Conservation (phyloP, 2,329 filamentous ascomycete species). For the Periconia sp. region DNA sequence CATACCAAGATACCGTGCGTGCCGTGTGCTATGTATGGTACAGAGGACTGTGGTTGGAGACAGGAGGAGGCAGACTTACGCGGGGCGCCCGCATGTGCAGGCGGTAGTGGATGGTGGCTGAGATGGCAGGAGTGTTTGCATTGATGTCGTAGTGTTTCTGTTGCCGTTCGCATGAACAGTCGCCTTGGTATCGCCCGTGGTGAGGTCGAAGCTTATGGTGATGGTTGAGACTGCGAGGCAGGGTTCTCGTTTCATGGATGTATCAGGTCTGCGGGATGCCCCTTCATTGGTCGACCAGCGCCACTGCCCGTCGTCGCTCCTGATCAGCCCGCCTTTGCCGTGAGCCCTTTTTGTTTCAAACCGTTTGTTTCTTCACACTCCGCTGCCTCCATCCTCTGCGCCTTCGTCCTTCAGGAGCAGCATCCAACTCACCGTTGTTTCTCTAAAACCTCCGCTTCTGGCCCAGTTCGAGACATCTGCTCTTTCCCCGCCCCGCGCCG, state of each 20-base stretch:
- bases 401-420: background rate
- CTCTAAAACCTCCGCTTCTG: background rate
- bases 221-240: background rate
- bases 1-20: background rate
- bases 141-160: background rate
- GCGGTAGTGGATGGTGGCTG: too few relatives aligned
- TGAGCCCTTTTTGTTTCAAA: slow-evolving; percentile 17
- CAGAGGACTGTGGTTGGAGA: background rate
- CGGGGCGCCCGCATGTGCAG: too few relatives aligned
- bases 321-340: background rate
- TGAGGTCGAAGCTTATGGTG: background rate
- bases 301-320: background rate
- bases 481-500: background rate
- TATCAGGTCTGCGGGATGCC: background rate
- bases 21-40: too few relatives aligned
- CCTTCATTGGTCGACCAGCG: background rate
- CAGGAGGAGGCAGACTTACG: background rate
- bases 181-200: background rate
- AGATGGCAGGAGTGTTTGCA: background rate
- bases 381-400: background rate
- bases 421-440: background rate
- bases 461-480: background rate
- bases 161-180: background rate
- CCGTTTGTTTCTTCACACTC: slow-evolving; percentile 16
- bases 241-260: background rate